These are phyloP conservation scores for Candida insectalens DNA, from an alignment of 805 yeast species.

Conservation along the genomic window DNA sequence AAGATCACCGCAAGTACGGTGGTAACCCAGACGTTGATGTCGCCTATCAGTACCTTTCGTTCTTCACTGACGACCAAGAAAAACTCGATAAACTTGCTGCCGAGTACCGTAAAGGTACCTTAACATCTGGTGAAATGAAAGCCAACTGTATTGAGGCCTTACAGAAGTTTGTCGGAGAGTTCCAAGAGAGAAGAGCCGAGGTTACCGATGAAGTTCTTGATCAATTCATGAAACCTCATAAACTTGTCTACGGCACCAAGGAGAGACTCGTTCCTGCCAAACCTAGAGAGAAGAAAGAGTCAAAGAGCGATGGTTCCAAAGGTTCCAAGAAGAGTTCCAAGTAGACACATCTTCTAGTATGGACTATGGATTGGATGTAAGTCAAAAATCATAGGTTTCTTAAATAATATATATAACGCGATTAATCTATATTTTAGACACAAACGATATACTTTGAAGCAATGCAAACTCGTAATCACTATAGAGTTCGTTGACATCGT, in stretches of 20 bases:
- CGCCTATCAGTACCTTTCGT: constrained; percentile 84
- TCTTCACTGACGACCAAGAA: constrained; percentile 84
- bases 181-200: constrained; percentile 68
- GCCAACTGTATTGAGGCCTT: constrained; percentile 71
- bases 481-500: too few species aligned
- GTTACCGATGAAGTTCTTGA: constrained; percentile 55
- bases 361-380: neutral
- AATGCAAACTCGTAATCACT: too few species aligned
- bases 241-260: constrained; percentile 62
- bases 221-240: constrained; percentile 77
- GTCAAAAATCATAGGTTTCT: neutral
- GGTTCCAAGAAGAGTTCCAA: neutral
- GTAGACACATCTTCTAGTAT: neutral
- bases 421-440: too few species aligned
- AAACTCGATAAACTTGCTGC: constrained; percentile 52
- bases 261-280: constrained; percentile 69
- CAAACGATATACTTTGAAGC: too few species aligned
- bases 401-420: too few species aligned
- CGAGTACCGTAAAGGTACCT: constrained; percentile 67
- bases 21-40: constrained; percentile 96
- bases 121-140: constrained; percentile 91
- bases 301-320: neutral
- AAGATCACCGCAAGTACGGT: constrained; percentile 83
- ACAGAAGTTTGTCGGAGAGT: constrained; percentile 67
- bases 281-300: constrained; percentile 34